Conservation (phyloP, 2,329 filamentous ascomycete species). For the Cucurbitaria berberidis region DNA sequence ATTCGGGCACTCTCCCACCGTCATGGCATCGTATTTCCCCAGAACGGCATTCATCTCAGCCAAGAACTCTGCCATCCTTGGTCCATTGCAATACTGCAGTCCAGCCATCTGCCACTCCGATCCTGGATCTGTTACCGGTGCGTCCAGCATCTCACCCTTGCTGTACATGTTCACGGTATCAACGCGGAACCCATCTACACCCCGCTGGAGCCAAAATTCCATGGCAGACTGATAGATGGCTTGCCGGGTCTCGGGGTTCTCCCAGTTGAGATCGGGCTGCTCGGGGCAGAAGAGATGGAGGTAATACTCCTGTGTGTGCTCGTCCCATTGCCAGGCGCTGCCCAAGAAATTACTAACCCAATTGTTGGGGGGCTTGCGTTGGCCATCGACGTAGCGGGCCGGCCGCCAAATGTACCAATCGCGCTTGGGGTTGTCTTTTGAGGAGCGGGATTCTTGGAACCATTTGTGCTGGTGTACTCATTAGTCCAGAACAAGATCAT, state of each 20-base stretch:
- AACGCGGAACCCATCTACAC: constrained; percentile 60
- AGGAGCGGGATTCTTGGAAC: constrained; percentile 63
- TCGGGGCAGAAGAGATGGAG: constrained; percentile 76
- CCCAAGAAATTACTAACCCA: constrained; percentile 70
- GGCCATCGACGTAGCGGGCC: constrained; percentile 59
- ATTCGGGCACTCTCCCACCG: constrained; percentile 71
- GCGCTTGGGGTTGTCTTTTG: constrained; percentile 57
- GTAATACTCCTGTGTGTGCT: constrained; percentile 74
- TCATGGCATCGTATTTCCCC: constrained; percentile 68
- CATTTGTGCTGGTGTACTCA: constrained; percentile 53
- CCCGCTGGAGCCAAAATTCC: constrained; percentile 78
- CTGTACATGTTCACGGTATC: constrained; percentile 49
- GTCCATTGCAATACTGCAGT: constrained; percentile 70
- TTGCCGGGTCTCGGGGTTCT: constrained; percentile 69
- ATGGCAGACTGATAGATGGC: constrained; percentile 74
- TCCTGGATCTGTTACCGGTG: constrained; percentile 39
- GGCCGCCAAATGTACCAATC: constrained; percentile 65
- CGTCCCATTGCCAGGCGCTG: constrained; percentile 73
- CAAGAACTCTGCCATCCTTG: constrained; percentile 71
- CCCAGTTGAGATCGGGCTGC: constrained; percentile 89
- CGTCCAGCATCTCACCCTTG: constrained; percentile 43
- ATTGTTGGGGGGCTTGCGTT: constrained; percentile 74
- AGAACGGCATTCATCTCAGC: constrained; percentile 68
- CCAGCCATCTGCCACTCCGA: constrained; percentile 46
- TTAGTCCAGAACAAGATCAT: neutral